Evolutionary conservation across 1,284 basidiomycete species (phyloP), one percentile per base, ranked within the genome.

Genomic region (Phellinidium pouzarii): DNA sequence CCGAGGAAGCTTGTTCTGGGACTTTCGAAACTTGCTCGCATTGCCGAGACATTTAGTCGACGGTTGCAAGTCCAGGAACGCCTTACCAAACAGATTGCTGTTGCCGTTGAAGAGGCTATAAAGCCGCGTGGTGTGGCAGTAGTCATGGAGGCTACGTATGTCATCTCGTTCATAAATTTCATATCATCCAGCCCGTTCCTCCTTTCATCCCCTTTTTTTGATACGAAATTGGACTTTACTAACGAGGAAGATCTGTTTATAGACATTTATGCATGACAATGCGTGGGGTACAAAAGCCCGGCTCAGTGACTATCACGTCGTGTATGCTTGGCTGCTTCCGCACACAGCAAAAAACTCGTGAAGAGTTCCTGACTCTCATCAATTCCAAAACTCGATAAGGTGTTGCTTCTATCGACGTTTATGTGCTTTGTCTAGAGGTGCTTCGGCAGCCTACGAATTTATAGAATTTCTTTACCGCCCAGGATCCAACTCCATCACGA

Each of bases 241-340:
- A 22, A 44, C 43, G 6, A 29, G n/a, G 19, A 40, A 3, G 59
- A 58, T 40, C 57, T 46, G 52, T n/a, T 26, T 50, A 4, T 64
- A 95, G 94, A 37, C 96, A 99, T 72, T 80, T 99, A 72, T 99
- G 96, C 67, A 99, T 99, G 96, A 94, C 94, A 1, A 99, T 99
- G 94, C 86, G 96, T 55, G 96, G 96, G 38, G 96, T 99, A 1
- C 96, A 99, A 71, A 99, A 99, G 71, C 95, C 95, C 2, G 95
- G 96, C 25, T 81, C 95, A 5, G 82, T 88, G 19, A 99, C 96
- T 0, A 90, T 96, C 29, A 99, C 96, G 1, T 94, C 91, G n/a
- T 97, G 94, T 61, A 99, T 99, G 96, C 76, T 98, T 51, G 96
- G 96, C 9, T 96, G 92, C 64, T 99, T 99, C 79, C 81, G 96